Evolutionary conservation across 1,284 basidiomycete species (phyloP), one percentile per base, ranked within the genome.

Genomic region (Ganoderma sinense): DNA sequence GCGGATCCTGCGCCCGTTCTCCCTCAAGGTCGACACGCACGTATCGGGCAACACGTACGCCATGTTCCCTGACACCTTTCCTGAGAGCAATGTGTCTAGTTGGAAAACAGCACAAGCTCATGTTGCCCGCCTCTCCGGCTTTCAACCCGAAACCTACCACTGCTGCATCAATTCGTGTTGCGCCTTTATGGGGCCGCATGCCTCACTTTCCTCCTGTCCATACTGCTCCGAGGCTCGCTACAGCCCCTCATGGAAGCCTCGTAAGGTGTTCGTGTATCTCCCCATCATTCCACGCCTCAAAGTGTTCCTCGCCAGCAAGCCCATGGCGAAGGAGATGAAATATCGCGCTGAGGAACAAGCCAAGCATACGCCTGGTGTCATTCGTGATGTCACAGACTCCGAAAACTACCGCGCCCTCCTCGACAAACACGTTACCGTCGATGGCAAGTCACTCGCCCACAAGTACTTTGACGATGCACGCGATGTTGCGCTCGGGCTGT

Each of bases 81-180:
- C 71, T n/a, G n/a, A n/a, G 2, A 26, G 73, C 0, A n/a, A 66
- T 7, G 5, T 77, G 16, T 16, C 18, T 0, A 69, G 66, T 14
- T 75, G 70, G 68, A 71, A 75, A 43, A 8, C 18, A 0, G 23
- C 71, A 0, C 65, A 69, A 29, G 26, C 70, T 1, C 72, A 43
- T 0, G 62, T 65, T 3, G 62, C 73, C 68, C 62, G 31, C 1
- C 59, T 83, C 16, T 76, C 82, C 1, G 79, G 76, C 0, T 69
- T 82, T 53, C 62, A 77, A 20, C 80, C 80, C 0, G 70, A 73
- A 4, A 43, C 43, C 0, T 83, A 82, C 65, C 71, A 84, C 69
- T 85, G 83, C 70, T 85, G 84, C 53, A 20, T 76, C 20, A 77
- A 80, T 20, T 81, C 80, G 0, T 85, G 84, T 66, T 73, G 73